phyloP scores from a whole-genome alignment of 2,329 filamentous ascomycete genomes.

The Juglanconis sp. region DNA sequence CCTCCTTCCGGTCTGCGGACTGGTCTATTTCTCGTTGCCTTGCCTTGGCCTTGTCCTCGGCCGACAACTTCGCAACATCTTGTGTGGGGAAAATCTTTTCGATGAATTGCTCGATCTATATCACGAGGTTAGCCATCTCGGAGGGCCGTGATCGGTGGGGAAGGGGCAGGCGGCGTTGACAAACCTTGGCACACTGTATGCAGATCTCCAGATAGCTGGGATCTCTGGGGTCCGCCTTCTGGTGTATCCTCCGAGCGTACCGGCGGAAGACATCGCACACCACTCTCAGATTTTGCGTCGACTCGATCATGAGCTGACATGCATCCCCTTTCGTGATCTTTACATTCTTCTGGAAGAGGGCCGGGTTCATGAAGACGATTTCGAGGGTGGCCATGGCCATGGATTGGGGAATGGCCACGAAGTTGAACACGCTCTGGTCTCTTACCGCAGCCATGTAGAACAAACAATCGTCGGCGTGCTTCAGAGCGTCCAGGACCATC shows the following conservation, averaged over 20 bases:
- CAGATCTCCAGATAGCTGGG: constrained; percentile 92
- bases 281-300: constrained; percentile 81
- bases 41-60: constrained; percentile 34
- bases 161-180: constrained; percentile 10
- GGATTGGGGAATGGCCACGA: constrained; percentile 90
- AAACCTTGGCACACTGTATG: constrained; percentile 79
- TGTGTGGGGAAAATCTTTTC: constrained; percentile 88
- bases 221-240: constrained; percentile 91
- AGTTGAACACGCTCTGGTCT: constrained; percentile 98
- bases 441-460: constrained; percentile 94
- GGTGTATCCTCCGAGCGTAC: constrained; percentile 78
- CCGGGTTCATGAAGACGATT: constrained; percentile 85
- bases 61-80: constrained; percentile 59
- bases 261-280: constrained; percentile 79
- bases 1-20: constrained; percentile 52
- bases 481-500: constrained; percentile 88
- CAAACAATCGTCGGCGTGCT: constrained; percentile 87
- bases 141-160: background rate
- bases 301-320: constrained; percentile 86
- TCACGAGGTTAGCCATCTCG: constrained; percentile 18
- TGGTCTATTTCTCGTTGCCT: constrained; percentile 32
- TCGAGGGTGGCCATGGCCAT: constrained; percentile 98
- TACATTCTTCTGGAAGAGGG: constrained; percentile 80
- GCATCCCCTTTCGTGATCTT: constrained; percentile 96
- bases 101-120: constrained; percentile 88